A percentile compares a stretch with the other conserved stretches of the same genome.
These are phyloP conservation scores for Gypsophila paniculata DNA, from an alignment of 179 eudicot species.

Conservation along the genomic window DNA sequence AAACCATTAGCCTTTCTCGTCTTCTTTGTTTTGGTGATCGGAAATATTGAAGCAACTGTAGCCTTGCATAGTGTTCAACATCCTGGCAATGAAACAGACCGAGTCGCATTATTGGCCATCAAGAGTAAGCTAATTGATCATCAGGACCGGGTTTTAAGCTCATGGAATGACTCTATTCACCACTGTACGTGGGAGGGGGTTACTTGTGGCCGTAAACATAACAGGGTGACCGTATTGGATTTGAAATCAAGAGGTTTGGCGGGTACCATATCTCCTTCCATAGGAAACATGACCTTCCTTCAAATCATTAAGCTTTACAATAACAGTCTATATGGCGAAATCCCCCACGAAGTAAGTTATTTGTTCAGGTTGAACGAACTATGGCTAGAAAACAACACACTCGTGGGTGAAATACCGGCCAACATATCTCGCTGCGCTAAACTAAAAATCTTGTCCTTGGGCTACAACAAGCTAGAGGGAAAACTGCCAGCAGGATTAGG, in stretches of 20 bases:
- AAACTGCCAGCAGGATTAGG: slow-evolving; percentile 17
- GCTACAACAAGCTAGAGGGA: slow-evolving; percentile 14
- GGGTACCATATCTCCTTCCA: slow-evolving; percentile 19
- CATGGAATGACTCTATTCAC: slow-evolving; percentile 19
- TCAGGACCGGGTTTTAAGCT: not conserved
- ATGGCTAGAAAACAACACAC: not conserved
- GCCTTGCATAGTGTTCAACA: not conserved
- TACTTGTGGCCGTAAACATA: slow-evolving; percentile 17
- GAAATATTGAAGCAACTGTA: not conserved
- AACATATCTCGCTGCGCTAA: slow-evolving; percentile 24
- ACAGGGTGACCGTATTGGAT: slow-evolving; percentile 14
- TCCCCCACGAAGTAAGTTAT: slow-evolving; percentile 19
- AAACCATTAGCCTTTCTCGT: not conserved
- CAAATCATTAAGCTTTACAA: not conserved
- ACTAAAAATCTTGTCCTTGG: not conserved
- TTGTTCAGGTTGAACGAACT: not conserved
- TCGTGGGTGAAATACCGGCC: slow-evolving; percentile 22
- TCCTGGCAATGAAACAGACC: slow-evolving; percentile 14
- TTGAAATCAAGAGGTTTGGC: slow-evolving; percentile 7
- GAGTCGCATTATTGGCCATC: slow-evolving; percentile 16
- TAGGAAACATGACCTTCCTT: slow-evolving; percentile 22
- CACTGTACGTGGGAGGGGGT: slow-evolving; percentile 28
- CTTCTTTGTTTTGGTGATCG: not conserved
- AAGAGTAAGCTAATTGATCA: slow-evolving; percentile 15
- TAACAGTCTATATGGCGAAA: slow-evolving; percentile 19